Evolutionary conservation across 148 eudicot species (phyloP).

Genomic region (Chenopodium album): DNA sequence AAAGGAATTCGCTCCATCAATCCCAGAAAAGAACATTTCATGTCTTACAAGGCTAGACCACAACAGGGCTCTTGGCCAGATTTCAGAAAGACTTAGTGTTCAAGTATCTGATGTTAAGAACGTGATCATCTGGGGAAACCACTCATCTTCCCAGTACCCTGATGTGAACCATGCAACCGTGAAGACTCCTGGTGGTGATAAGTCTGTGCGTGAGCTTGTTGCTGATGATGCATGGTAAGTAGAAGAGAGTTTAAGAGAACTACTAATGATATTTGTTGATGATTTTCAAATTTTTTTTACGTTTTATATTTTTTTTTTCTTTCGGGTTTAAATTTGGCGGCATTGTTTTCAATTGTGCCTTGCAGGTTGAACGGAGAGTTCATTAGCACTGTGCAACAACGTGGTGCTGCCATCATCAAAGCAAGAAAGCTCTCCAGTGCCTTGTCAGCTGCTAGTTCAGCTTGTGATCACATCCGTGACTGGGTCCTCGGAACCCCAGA

Average conservation of each 20-base stretch:
- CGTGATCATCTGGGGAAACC: conserved; percentile 98
- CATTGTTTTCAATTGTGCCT: not conserved
- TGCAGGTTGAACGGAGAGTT: conserved; percentile 88
- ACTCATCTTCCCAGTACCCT: conserved; percentile 94
- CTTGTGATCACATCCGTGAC: conserved; percentile 96
- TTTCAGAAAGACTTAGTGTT: conserved; percentile 82
- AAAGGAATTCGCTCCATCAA: conserved; percentile 97
- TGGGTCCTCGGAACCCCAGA: conserved; percentile 99
- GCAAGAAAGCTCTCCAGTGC: conserved; percentile 99
- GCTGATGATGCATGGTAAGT: conserved; percentile 82
- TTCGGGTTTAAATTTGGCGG: not conserved
- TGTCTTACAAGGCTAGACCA: conserved; percentile 96
- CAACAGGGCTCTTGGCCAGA: conserved; percentile 97
- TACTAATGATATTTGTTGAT: not conserved
- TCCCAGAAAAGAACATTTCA: conserved; percentile 86
- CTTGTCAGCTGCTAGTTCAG: conserved; percentile 92
- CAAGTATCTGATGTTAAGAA: conserved; percentile 92
- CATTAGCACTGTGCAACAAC: conserved; percentile 86
- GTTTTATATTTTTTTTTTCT: not conserved
- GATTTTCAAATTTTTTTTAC: too few species aligned
- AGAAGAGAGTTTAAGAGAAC: not conserved
- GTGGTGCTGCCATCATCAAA: conserved; percentile 98
- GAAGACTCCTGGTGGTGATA: conserved; percentile 73
- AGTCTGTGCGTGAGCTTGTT: conserved; percentile 85
- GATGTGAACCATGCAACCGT: conserved; percentile 98